These are phyloP conservation scores for Starmera pachycereana DNA, from an alignment of 805 yeast genomes.

Conservation along the genomic window DNA sequence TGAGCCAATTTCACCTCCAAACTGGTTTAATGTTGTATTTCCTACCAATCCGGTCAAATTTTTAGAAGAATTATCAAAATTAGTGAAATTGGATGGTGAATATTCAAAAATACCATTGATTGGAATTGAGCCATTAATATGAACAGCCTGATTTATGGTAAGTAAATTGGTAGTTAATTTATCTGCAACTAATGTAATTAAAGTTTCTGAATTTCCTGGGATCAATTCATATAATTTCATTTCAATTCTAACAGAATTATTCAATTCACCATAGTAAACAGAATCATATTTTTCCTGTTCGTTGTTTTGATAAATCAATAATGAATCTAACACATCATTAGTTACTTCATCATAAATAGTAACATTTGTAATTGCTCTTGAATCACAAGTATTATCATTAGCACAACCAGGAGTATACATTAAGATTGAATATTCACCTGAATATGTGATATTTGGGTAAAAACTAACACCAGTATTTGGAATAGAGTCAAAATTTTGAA, in stretches of 20 bases:
- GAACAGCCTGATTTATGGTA: conserved; percentile 30
- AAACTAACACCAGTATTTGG: conserved; percentile 35
- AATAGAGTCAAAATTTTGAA: conserved; percentile 22
- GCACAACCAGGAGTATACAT: conserved; percentile 85
- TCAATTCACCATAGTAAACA: conserved; percentile 59
- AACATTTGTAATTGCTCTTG: conserved; percentile 73
- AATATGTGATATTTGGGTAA: conserved; percentile 56
- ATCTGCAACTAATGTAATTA: conserved; percentile 61
- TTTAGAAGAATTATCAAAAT: conserved; percentile 18
- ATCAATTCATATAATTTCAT: conserved; percentile 28
- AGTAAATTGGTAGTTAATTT: conserved; percentile 42
- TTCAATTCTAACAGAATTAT: conserved; percentile 35
- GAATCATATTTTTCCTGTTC: conserved; percentile 70
- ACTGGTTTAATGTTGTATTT: conserved; percentile 32
- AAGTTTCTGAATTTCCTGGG: conserved; percentile 16
- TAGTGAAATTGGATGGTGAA: conserved; percentile 55
- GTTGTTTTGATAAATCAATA: conserved; percentile 69
- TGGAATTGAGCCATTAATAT: conserved; percentile 26
- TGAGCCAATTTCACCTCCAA: conserved; percentile 23
- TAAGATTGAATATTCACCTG: conserved; percentile 67
- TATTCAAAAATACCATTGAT: conserved; percentile 82
- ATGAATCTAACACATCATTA: conserved; percentile 27
- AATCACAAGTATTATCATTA: conserved; percentile 51
- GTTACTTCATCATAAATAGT: conserved; percentile 39
- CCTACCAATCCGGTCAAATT: conserved; percentile 25